phyloP scores from a whole-genome alignment of 176 grass and related monocot genomes.

The Otatea glauca region DNA sequence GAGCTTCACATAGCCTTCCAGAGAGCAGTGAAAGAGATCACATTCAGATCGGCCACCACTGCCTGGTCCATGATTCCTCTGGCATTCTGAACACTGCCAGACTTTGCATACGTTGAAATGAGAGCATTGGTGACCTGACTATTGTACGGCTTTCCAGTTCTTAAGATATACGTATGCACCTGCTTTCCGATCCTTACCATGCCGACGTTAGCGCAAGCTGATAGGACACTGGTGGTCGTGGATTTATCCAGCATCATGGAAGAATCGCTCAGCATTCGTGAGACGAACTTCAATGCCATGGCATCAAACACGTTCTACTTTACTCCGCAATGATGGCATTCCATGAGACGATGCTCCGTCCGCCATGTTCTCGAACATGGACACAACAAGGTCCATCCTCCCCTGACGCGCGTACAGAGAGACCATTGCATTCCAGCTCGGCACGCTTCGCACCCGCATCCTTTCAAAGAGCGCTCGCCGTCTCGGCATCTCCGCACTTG shows the following conservation, averaged over 20 bases:
- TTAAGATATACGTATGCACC: constrained; percentile 59
- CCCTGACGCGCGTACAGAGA: constrained; percentile 54
- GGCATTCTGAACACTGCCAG: constrained; percentile 56
- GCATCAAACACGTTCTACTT: constrained; percentile 70
- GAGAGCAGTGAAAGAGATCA: constrained; percentile 93
- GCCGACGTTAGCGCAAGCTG: constrained; percentile 58
- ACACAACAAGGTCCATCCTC: constrained; percentile 69
- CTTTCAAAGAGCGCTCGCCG: constrained; percentile 60
- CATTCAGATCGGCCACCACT: constrained; percentile 57
- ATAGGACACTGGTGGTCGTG: constrained; percentile 63
- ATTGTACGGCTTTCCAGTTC: constrained; percentile 37
- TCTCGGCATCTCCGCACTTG: constrained; percentile 64
- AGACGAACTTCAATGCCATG: constrained; percentile 72
- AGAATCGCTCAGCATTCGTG: constrained; percentile 51
- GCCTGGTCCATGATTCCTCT: constrained; percentile 59
- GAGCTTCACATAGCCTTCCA: constrained; percentile 86
- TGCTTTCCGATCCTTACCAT: constrained; percentile 61
- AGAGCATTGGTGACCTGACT: constrained; percentile 68
- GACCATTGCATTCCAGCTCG: constrained; percentile 76
- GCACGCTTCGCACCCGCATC: constrained; percentile 58
- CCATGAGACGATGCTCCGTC: constrained; percentile 71
- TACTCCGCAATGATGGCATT: constrained; percentile 79
- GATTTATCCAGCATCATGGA: constrained; percentile 56
- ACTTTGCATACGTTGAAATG: constrained; percentile 78
- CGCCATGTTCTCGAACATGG: constrained; percentile 62